These are phyloP conservation scores for Lepidopterella palustris DNA, from an alignment of 495 filamentous ascomycete species.

Conservation along the genomic window DNA sequence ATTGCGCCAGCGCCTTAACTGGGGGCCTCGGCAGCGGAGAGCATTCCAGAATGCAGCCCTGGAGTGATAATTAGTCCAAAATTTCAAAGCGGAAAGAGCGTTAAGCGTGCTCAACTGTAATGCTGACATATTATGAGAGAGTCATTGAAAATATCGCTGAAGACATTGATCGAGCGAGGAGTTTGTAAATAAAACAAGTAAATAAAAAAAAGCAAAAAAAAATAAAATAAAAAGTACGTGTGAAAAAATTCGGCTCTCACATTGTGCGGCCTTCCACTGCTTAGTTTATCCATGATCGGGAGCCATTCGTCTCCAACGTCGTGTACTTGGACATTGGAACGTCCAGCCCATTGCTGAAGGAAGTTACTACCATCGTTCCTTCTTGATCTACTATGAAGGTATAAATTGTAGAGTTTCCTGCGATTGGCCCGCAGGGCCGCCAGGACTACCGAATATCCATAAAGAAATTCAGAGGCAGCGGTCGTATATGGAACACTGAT, in stretches of 20 bases:
- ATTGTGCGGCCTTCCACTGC: slow-evolving; percentile 78
- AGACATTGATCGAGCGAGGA: neutral
- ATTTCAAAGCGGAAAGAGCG: neutral
- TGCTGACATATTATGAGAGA: too few relatives aligned
- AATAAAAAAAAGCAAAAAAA: neutral
- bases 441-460: slow-evolving; percentile 73
- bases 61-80: neutral
- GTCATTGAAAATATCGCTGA: too few relatives aligned
- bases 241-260: slow-evolving; percentile 31
- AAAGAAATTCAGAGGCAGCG: slow-evolving; percentile 84
- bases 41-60: slow-evolving; percentile 77
- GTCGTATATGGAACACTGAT: slow-evolving; percentile 70
- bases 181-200: neutral
- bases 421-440: slow-evolving; percentile 64
- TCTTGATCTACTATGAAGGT: slow-evolving; percentile 56
- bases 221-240: too few relatives aligned
- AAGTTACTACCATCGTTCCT: slow-evolving; percentile 24
- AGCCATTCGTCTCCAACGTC: slow-evolving; percentile 49
- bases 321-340: slow-evolving; percentile 55
- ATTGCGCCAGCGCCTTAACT: slow-evolving; percentile 49
- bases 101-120: too few relatives aligned
- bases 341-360: slow-evolving; percentile 41
- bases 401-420: slow-evolving; percentile 77
- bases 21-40: slow-evolving; percentile 74
- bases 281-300: slow-evolving; percentile 74